These are phyloP conservation scores for Triticum turgidum DNA, from an alignment of 176 grass and related monocot genomes.

Conservation along the genomic window DNA sequence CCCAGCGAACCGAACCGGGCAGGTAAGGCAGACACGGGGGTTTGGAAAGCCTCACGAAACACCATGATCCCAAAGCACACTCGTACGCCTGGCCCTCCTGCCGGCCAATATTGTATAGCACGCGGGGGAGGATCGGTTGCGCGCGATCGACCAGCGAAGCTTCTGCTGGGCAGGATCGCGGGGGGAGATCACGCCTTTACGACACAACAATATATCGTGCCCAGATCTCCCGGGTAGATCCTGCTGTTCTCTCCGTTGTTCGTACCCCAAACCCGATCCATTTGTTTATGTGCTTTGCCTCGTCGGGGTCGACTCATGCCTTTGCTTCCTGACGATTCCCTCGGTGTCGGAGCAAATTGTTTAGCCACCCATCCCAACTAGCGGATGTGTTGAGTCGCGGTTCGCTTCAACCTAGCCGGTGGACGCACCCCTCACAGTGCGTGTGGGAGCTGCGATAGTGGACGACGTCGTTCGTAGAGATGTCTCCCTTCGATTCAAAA, in stretches of 20 bases:
- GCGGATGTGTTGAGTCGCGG: neutral
- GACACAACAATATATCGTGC: conserved; percentile 15
- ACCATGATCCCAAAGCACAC: neutral
- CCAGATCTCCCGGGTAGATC: conserved; percentile 45
- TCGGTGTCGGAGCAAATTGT: neutral
- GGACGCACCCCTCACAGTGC: neutral
- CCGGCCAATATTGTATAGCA: no score
- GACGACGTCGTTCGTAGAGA: neutral
- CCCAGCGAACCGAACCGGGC: neutral
- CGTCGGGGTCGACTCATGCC: neutral
- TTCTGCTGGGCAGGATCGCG: conserved; percentile 35
- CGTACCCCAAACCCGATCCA: neutral
- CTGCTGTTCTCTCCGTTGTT: conserved; percentile 13
- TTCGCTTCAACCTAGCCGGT: neutral
- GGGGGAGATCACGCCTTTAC: neutral
- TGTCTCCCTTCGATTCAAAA: no score
- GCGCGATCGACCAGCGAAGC: conserved; percentile 46
- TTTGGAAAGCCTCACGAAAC: neutral
- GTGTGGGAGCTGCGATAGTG: neutral
- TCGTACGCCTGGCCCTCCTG: no score
- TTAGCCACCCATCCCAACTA: neutral
- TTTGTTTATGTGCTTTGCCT: conserved; percentile 22
- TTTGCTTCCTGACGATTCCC: neutral
- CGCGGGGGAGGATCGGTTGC: neutral
- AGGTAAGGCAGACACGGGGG: neutral